Conservation (phyloP, 257 asterid species). For the Agastache rugosa region DNA sequence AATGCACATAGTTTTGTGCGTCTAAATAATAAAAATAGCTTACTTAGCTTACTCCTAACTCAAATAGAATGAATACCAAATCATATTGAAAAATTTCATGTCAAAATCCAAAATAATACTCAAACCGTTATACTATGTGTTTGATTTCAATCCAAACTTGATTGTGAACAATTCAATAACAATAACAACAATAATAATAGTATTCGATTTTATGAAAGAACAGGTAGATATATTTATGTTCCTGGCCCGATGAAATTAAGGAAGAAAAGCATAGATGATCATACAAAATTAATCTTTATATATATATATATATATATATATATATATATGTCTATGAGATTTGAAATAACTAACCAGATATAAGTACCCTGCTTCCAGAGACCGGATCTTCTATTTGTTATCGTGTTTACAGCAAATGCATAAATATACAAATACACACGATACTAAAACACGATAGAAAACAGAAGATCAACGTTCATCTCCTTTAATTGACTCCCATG, state of each 20-base stretch:
- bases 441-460: background rate
- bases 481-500: background rate
- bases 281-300: background rate
- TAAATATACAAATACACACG: background rate
- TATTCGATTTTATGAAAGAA: background rate
- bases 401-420: background rate
- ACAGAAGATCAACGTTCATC: background rate
- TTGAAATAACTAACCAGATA: conserved; percentile 32
- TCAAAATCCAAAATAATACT: background rate
- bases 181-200: background rate
- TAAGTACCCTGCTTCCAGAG: conserved; percentile 5
- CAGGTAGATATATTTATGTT: background rate
- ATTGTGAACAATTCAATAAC: background rate
- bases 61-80: background rate
- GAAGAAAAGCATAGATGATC: background rate
- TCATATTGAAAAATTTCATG: background rate
- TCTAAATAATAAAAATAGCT: background rate
- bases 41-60: background rate
- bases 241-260: too few relatives aligned
- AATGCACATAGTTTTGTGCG: background rate
- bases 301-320: too few relatives aligned
- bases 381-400: background rate
- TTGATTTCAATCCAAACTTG: background rate
- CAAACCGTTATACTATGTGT: background rate
- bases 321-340: too few relatives aligned